phyloP scores from a whole-genome alignment of 106 monocot species.

The Apostasia shenzhenica region DNA sequence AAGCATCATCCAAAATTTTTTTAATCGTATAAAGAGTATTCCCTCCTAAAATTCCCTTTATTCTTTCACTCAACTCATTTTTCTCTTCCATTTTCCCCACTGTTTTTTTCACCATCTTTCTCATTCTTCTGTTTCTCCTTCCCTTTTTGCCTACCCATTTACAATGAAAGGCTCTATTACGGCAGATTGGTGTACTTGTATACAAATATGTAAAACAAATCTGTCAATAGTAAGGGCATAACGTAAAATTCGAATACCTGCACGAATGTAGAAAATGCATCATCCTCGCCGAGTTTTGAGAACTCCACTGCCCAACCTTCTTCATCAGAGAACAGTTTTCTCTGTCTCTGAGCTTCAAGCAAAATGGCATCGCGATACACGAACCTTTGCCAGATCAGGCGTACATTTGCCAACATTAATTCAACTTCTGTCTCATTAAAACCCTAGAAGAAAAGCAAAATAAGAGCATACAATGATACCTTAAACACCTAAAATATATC shows the following conservation, averaged over 20 bases:
- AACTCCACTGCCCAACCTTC: conserved; percentile 57
- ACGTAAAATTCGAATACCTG: conserved; percentile 28
- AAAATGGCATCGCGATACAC: conserved; percentile 60
- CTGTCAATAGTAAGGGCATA: background rate
- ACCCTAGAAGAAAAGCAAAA: conserved; percentile 23
- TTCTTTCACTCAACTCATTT: no score
- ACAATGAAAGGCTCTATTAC: background rate
- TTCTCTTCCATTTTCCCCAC: no score
- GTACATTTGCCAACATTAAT: conserved; percentile 70
- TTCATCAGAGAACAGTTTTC: conserved; percentile 30
- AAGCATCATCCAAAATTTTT: no score
- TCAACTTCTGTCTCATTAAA: conserved; percentile 62
- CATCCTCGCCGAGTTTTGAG: conserved; percentile 57
- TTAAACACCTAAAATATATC: no score
- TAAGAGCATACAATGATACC: background rate
- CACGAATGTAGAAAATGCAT: conserved; percentile 73
- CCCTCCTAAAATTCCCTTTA: no score
- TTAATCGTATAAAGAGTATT: no score
- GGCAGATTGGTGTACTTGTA: background rate
- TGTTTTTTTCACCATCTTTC: no score
- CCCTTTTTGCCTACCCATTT: no score
- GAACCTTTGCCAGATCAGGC: conserved; percentile 61
- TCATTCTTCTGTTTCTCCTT: no score
- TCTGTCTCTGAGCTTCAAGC: conserved; percentile 69
- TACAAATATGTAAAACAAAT: background rate